Evolutionary conservation across 2,329 filamentous ascomycete species (phyloP).

Genomic region (Leptographium radiaticola): DNA sequence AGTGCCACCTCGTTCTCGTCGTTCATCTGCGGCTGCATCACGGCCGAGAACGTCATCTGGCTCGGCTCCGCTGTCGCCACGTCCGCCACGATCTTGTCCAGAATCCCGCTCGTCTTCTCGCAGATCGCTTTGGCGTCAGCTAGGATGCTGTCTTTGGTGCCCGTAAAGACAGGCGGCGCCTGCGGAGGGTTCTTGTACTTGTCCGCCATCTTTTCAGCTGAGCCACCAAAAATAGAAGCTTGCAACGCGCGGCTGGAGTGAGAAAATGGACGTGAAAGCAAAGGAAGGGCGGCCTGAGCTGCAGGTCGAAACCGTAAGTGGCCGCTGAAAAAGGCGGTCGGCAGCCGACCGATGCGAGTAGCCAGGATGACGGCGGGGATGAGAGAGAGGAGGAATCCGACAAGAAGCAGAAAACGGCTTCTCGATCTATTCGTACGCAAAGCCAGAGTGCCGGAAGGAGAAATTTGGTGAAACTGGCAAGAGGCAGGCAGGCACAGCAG

Average conservation of each 20-base stretch:
- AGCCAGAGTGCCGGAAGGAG: slow-evolving; percentile 23
- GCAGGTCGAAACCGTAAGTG: background rate
- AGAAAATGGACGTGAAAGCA: slow-evolving; percentile 8
- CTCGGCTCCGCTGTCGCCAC: slow-evolving; percentile 36
- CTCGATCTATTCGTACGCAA: slow-evolving; percentile 13
- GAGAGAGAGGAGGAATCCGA: slow-evolving; percentile 42
- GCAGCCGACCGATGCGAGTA: slow-evolving; percentile 46
- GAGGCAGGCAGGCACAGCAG: no score
- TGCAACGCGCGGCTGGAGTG: slow-evolving; percentile 17
- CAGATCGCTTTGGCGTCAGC: slow-evolving; percentile 54
- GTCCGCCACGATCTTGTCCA: slow-evolving; percentile 56
- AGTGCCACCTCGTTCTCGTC: slow-evolving; percentile 56
- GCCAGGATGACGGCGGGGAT: slow-evolving; percentile 51
- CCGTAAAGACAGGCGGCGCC: slow-evolving; percentile 63
- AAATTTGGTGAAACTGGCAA: background rate
- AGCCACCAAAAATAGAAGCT: slow-evolving; percentile 20
- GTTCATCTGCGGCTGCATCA: slow-evolving; percentile 53
- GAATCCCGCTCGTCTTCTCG: slow-evolving; percentile 44
- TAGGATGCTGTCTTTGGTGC: slow-evolving; percentile 56
- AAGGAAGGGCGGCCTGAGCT: background rate
- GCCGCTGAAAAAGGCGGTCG: slow-evolving; percentile 19
- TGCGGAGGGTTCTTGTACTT: slow-evolving; percentile 65
- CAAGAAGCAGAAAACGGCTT: slow-evolving; percentile 23
- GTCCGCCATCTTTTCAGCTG: slow-evolving; percentile 45
- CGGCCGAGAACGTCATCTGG: slow-evolving; percentile 40